Percentiles rank a stretch among this genome's conserved stretches.
Evolutionary conservation across 257 asterid species (phyloP).

Genomic region (Solanum tacnaense): DNA sequence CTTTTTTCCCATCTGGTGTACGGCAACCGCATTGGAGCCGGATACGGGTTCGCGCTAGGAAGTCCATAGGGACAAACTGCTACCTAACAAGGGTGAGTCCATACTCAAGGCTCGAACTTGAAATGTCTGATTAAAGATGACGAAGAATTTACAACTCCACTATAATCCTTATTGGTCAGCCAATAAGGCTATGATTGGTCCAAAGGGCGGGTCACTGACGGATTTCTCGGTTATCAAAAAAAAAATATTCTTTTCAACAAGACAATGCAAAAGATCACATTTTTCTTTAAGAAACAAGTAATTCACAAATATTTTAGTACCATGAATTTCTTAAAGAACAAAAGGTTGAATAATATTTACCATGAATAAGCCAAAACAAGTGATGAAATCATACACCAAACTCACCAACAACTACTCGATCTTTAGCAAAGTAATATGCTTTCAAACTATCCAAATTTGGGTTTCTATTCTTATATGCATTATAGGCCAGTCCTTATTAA

Average conservation of each 20-base stretch:
- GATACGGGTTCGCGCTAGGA: not conserved
- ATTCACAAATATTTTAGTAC: not conserved
- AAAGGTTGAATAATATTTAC: conserved; percentile 18
- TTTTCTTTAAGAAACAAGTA: not conserved
- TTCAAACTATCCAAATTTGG: conserved; percentile 62
- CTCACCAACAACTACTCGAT: conserved; percentile 44
- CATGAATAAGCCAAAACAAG: conserved; percentile 87
- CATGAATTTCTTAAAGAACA: not conserved
- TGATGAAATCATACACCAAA: conserved; percentile 47
- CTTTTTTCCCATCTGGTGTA: not conserved
- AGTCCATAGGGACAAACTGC: not conserved
- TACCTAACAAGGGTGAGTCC: not conserved
- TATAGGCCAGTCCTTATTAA: not conserved
- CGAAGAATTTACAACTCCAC: not conserved
- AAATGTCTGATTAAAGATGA: not conserved
- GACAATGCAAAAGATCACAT: not conserved
- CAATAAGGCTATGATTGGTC: too few species aligned
- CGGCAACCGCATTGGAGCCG: not conserved
- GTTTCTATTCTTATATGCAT: conserved; percentile 20
- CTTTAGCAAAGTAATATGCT: conserved; percentile 21
- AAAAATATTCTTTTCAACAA: not conserved
- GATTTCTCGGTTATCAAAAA: too few species aligned
- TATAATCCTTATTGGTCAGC: not conserved
- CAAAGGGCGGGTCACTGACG: too few species aligned
- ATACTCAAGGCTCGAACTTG: not conserved